These are phyloP conservation scores for Capronia epimyces DNA, from an alignment of 2,329 filamentous ascomycete species.

Conservation along the genomic window DNA sequence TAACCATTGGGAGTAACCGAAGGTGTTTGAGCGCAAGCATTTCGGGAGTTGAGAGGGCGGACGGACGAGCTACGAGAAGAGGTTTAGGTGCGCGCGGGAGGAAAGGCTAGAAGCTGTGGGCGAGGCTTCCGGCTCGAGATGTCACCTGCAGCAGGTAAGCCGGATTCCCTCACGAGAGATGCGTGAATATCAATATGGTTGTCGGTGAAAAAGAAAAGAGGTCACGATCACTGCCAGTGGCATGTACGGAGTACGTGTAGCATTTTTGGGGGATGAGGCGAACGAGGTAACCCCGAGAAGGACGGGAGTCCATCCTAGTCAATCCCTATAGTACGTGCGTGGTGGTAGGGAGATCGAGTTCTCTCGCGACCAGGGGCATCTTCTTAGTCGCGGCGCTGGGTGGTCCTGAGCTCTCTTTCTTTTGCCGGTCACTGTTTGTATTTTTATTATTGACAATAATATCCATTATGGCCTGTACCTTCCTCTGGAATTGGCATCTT, in stretches of 20 bases:
- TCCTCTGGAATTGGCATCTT: neutral
- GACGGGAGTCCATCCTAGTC: too few species aligned
- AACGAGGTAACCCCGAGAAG: neutral
- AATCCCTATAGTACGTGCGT: too few species aligned
- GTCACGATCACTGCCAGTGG: too few species aligned
- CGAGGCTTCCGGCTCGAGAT: neutral
- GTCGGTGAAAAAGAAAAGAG: too few species aligned
- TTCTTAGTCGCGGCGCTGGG: neutral
- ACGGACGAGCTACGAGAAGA: neutral
- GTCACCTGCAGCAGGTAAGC: neutral
- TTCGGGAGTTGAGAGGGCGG: neutral
- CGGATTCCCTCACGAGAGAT: neutral
- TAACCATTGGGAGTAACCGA: neutral
- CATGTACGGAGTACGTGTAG: too few species aligned
- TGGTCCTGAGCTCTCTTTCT: neutral
- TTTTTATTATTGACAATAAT: neutral
- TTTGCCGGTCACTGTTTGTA: too few species aligned
- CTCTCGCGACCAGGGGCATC: neutral
- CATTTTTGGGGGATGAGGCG: too few species aligned
- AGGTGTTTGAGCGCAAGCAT: neutral
- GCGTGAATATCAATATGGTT: neutral
- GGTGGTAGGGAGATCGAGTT: neutral
- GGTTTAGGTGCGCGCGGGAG: neutral
- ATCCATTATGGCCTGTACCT: neutral
- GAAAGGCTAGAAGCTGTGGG: neutral